phyloP scores from a whole-genome alignment of 257 asterid genomes.

The Fraxinus excelsior region DNA sequence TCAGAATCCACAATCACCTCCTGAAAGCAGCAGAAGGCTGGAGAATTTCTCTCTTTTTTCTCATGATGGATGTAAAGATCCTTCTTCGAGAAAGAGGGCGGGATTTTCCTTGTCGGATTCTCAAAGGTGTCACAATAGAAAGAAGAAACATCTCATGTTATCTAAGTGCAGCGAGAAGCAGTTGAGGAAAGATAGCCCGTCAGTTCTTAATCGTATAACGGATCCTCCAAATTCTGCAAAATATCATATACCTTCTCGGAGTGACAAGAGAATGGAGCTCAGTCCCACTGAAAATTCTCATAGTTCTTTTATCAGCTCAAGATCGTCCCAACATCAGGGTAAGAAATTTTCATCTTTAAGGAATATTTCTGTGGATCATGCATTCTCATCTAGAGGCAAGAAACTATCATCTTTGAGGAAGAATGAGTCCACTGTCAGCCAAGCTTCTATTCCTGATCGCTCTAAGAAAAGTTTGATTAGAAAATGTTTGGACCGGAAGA shows the following conservation, averaged over 20 bases:
- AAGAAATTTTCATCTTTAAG: constrained; percentile 37
- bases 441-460: constrained; percentile 35
- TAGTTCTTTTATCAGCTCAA: constrained; percentile 33
- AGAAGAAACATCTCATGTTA: constrained; percentile 32
- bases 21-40: constrained; percentile 41
- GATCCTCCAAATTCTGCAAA: constrained; percentile 30
- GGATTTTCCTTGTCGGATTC: constrained; percentile 36
- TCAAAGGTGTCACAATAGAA: constrained; percentile 21
- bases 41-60: constrained; percentile 34
- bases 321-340: constrained; percentile 26
- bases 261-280: constrained; percentile 32
- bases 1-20: constrained; percentile 36
- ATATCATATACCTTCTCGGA: constrained; percentile 27
- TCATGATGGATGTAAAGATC: constrained; percentile 36
- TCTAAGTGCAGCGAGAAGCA: constrained; percentile 36
- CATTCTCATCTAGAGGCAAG: constrained; percentile 38
- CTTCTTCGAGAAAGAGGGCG: constrained; percentile 40
- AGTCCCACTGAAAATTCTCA: constrained; percentile 20
- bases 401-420: constrained; percentile 59
- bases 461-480: constrained; percentile 38
- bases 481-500: constrained; percentile 41
- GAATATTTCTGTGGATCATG: constrained; percentile 37
- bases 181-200: constrained; percentile 34
- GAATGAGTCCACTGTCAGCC: constrained; percentile 35
- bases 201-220: constrained; percentile 18